Evolutionary conservation across 2,329 filamentous ascomycete genomes (phyloP).

Genomic region (Colletotrichum sublineola): DNA sequence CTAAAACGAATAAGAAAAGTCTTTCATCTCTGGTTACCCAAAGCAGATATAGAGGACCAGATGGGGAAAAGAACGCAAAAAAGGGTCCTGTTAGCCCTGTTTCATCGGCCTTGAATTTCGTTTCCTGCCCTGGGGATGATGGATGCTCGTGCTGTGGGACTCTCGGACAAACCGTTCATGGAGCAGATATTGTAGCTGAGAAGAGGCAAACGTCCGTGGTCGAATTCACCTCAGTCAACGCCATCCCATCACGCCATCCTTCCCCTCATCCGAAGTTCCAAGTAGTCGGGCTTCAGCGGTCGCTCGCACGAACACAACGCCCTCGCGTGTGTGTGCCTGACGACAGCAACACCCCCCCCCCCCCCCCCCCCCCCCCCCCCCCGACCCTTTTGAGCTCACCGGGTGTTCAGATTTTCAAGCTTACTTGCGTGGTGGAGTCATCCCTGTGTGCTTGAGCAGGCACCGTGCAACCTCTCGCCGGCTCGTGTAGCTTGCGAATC

Average conservation of each 20-base stretch:
- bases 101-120: neutral
- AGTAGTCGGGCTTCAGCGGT: slow-evolving; percentile 1
- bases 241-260: slow-evolving; percentile 18
- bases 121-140: slow-evolving; percentile 3
- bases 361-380: slow-evolving; percentile 18
- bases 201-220: neutral
- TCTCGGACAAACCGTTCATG: slow-evolving; percentile 20
- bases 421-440: slow-evolving; percentile 39
- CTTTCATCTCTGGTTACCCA: slow-evolving; percentile 17
- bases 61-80: slow-evolving; percentile 32
- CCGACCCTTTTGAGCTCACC: slow-evolving; percentile 11
- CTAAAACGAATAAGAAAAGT: slow-evolving; percentile 31
- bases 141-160: neutral
- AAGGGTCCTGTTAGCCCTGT: slow-evolving; percentile 31
- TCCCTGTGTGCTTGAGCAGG: slow-evolving; percentile 27
- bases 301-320: slow-evolving; percentile 8
- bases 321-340: slow-evolving; percentile 29
- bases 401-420: slow-evolving; percentile 37
- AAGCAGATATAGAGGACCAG: slow-evolving; percentile 11
- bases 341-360: slow-evolving; percentile 16
- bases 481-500: slow-evolving; percentile 34
- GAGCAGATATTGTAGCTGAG: slow-evolving; percentile 21
- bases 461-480: slow-evolving; percentile 21
- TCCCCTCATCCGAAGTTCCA: slow-evolving; percentile 29
- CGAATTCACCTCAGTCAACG: slow-evolving; percentile 26